Base-by-base conservation (phyloP, 495 filamentous ascomycete genomes). In the Xylaria sp. region DNA sequence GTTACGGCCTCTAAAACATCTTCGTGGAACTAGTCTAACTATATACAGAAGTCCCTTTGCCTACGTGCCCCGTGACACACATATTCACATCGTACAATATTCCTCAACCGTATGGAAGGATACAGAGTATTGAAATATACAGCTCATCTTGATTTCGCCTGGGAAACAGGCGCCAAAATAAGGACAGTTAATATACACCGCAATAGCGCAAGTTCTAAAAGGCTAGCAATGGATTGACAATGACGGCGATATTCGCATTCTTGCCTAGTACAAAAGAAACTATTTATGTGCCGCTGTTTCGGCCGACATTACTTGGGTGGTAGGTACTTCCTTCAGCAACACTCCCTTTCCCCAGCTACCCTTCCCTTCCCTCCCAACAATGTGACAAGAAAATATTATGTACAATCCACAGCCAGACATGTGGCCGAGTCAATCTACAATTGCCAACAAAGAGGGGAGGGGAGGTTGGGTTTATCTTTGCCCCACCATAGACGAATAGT, bases 261-360 rank as follows among this genome's bases (percentile, higher is more conserved):
- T 59, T 40, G 57, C 33, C 57, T 59, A 29, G 9, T 59, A 59
- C 57, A 59, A 59, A 59, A 8, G 57, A 59, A 33, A 59, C 57
- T 59, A 59, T 59, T n/a, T 59, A 37, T 35, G 57, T 59, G 57
- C 57, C 57, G 57, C 57, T 59, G 55, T 59, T 59, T 59, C 57
- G 57, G 57, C 67, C 44, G 67, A 21, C 62, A 69, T 61, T 69
- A 69, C 41, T 37, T 35, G 33, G 55, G 57, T 69, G 44, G 37
- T 59, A 37, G 19, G 43, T 68, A 29, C 55, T 33, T 37, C 55
- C 55, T 37, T 35, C 31, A 59, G 44, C 31, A 44, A 31, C 26
- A 48, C 24, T 21, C 68, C 68, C 57, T 35, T 61, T 59, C 35
- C 53, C 15, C 57, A 35, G 12, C 26, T 11, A 41, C 31, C 29